These are phyloP conservation scores for Prunella vulgaris DNA, from an alignment of 257 asterid species.

Conservation along the genomic window DNA sequence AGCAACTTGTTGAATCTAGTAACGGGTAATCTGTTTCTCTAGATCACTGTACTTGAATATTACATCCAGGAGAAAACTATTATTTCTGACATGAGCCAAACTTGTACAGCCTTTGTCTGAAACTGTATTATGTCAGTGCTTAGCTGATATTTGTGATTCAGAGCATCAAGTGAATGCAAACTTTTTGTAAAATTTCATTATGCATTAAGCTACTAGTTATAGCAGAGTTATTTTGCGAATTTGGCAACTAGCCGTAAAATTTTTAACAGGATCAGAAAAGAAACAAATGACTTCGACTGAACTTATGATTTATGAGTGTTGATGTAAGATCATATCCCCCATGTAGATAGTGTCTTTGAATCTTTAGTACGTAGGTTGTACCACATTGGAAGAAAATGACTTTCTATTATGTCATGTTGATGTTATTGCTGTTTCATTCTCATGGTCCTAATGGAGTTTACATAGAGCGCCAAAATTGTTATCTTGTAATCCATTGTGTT, in stretches of 20 bases:
- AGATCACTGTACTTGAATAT: no score
- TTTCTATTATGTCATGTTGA: slow-evolving; percentile 1
- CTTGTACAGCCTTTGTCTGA: slow-evolving; percentile 1
- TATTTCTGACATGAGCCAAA: neutral
- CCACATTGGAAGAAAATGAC: neutral
- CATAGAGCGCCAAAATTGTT: slow-evolving; percentile 8
- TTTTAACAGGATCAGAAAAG: neutral
- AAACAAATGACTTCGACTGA: slow-evolving; percentile 2
- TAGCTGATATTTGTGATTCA: neutral
- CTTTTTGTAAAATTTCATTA: neutral
- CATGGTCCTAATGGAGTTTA: neutral
- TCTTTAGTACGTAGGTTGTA: neutral
- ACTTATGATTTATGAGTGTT: neutral
- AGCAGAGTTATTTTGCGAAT: neutral
- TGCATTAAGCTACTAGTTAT: neutral
- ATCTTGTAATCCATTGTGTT: slow-evolving; percentile 4
- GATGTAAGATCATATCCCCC: neutral
- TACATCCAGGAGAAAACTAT: no score
- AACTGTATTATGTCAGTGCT: neutral
- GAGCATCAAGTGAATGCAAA: neutral
- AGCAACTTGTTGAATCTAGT: no score
- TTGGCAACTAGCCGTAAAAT: neutral
- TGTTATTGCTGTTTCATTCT: slow-evolving; percentile 12
- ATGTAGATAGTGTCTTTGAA: neutral
- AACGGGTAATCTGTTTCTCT: no score